Percentiles rank a stretch among this genome's conserved stretches.
Conservation (phyloP, 176 grass and related monocot genomes). For the Miscanthus lutarioriparius region DNA sequence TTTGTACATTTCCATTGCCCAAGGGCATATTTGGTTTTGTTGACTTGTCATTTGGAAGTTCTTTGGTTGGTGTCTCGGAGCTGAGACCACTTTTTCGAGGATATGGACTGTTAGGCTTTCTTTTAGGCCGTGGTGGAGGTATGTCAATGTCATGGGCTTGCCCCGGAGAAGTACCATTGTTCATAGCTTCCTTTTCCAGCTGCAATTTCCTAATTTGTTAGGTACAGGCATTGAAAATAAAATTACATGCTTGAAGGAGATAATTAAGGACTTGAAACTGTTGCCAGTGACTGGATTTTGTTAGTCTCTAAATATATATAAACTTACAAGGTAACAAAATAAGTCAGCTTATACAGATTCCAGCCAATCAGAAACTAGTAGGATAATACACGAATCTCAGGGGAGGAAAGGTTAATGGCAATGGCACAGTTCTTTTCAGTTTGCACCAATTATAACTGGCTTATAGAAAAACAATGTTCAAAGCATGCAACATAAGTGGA, state of each 20-base stretch:
- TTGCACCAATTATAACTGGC: not conserved
- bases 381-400: slow-evolving; percentile 11
- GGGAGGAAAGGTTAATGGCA: not conserved
- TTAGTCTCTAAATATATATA: not conserved
- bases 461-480: not conserved
- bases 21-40: slow-evolving; percentile 50
- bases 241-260: slow-evolving; percentile 18
- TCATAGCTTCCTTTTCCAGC: slow-evolving; percentile 92
- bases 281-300: slow-evolving; percentile 11
- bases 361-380: slow-evolving; percentile 6
- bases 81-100: slow-evolving; percentile 63
- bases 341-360: slow-evolving; percentile 10
- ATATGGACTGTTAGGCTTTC: slow-evolving; percentile 89
- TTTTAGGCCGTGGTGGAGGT: slow-evolving; percentile 95
- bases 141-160: slow-evolving; percentile 92
- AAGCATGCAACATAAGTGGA: not conserved
- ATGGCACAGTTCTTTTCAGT: slow-evolving; percentile 8
- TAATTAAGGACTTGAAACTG: slow-evolving; percentile 8
- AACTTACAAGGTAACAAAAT: slow-evolving; percentile 21
- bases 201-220: slow-evolving; percentile 65
- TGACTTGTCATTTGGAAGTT: slow-evolving; percentile 46
- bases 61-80: slow-evolving; percentile 30
- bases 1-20: slow-evolving; percentile 37
- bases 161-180: slow-evolving; percentile 63
- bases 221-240: slow-evolving; percentile 29